phyloP scores from a whole-genome alignment of 805 yeast species.

The Hanseniaspora nectarophila region DNA sequence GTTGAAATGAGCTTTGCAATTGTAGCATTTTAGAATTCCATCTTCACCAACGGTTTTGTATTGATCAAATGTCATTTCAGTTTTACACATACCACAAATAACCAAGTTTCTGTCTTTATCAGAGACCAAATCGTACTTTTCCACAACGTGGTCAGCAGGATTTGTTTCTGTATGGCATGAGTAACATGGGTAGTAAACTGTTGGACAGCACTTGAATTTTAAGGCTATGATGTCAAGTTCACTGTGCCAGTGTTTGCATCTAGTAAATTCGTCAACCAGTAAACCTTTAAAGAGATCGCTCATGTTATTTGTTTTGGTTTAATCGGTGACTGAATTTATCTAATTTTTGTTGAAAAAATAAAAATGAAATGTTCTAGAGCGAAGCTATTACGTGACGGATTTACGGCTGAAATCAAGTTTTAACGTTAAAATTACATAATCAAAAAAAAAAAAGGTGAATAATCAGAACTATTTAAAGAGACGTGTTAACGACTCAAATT shows the following conservation, averaged over 20 bases:
- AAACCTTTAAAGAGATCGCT: conserved; percentile 18
- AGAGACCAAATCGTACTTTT: conserved; percentile 16
- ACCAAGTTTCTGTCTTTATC: conserved; percentile 18
- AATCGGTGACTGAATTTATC: too few relatives aligned
- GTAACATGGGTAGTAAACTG: conserved; percentile 24
- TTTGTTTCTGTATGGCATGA: conserved; percentile 23
- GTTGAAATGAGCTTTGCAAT: conserved; percentile 23
- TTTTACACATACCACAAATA: conserved; percentile 26
- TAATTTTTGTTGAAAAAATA: too few relatives aligned
- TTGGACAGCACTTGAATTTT: conserved; percentile 26
- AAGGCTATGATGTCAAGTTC: conserved; percentile 25
- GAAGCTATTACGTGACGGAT: not conserved
- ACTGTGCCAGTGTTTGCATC: conserved; percentile 29
- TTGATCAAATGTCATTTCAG: conserved; percentile 23
- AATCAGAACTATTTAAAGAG: too few relatives aligned
- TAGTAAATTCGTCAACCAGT: conserved; percentile 22
- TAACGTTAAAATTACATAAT: not conserved
- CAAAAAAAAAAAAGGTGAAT: not conserved
- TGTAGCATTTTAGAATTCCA: conserved; percentile 18
- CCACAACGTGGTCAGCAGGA: conserved; percentile 17
- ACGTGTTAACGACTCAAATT: too few relatives aligned
- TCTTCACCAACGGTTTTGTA: conserved; percentile 15
- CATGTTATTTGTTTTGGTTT: too few relatives aligned
- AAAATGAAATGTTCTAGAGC: not conserved
- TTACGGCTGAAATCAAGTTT: too few relatives aligned